Base-by-base conservation (phyloP, 129 eudicot genomes). In the Flaveria bidentis region DNA sequence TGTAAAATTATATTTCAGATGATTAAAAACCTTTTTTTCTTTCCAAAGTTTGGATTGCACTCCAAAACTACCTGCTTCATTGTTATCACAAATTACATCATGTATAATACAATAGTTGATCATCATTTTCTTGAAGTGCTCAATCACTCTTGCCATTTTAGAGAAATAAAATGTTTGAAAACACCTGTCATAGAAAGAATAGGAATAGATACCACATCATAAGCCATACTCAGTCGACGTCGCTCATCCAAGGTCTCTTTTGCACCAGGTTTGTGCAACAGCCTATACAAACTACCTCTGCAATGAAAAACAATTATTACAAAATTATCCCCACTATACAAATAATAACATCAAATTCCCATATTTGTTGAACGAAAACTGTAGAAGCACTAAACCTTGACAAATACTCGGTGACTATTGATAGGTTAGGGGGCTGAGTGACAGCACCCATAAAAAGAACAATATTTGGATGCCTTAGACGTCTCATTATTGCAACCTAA, bases 361-460 rank as follows among this genome's bases (percentile, higher is more conserved):
- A 76, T n/a, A 57, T 26, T 26, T 80, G 58, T 55, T 53, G 6
- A 11, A 28, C 10, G 6, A 12, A 26, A 16, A 70, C 60, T 25
- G 61, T 45, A 45, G 64, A 72, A 51, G 69, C 69, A 53, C 72
- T 26, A 65, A 47, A 87, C 97, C 97, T 88, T 73, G 95, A 88
- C 72, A 91, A 76, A 80, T 91, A 91, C 78, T 91, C 97, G 2
- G 97, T 91, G 16, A 91, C 92, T 73, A 91, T 91, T 22, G 97
- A 89, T 79, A 91, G 80, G 80, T 88, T 91, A 2, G 97, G 97
- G 9, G 92, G 95, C 83, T 91, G 87, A 71, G 92, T 91, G 51
- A 91, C 95, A 60, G 97, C 97, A 58, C 97, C 97, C 92, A 91
- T 85, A 62, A 91, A 88, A 75, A 88, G 92, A 67, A 91, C 97